phyloP scores from a whole-genome alignment of 1,284 basidiomycete genomes.

The Erythrobasidium hasegawianum region DNA sequence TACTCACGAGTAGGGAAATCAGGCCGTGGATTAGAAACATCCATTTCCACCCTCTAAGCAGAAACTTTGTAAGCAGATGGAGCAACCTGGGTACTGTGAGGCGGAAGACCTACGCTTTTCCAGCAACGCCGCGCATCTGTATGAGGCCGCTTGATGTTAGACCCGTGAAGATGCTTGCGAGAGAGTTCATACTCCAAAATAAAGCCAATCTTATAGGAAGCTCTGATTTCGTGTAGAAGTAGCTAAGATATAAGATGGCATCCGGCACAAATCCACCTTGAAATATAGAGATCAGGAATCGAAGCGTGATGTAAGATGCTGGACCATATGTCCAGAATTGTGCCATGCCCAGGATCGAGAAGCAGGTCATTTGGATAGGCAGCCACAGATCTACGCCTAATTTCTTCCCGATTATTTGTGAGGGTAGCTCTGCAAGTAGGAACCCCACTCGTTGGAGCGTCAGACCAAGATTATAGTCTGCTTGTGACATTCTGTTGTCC shows the following conservation, averaged over 20 bases:
- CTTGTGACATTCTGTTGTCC: slow-evolving; percentile 47
- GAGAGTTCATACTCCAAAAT: slow-evolving; percentile 39
- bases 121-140: slow-evolving; percentile 33
- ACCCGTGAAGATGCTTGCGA: slow-evolving; percentile 18
- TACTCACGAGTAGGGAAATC: slow-evolving; percentile 48
- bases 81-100: too few species aligned
- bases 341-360: slow-evolving; percentile 46
- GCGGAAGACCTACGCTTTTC: slow-evolving; percentile 8
- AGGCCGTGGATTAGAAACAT: slow-evolving; percentile 38
- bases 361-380: slow-evolving; percentile 48
- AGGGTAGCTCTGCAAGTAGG: slow-evolving; percentile 48
- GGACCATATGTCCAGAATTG: slow-evolving; percentile 37
- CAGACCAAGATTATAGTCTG: slow-evolving; percentile 16
- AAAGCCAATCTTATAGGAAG: slow-evolving; percentile 40
- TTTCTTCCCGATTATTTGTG: slow-evolving; percentile 47
- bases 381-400: slow-evolving; percentile 51
- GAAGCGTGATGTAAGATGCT: slow-evolving; percentile 46
- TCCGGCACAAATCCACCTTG: slow-evolving; percentile 52
- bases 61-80: background rate
- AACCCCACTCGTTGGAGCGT: slow-evolving; percentile 46
- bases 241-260: slow-evolving; percentile 50
- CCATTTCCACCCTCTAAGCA: slow-evolving; percentile 31
- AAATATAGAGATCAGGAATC: slow-evolving; percentile 48
- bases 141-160: slow-evolving; percentile 35
- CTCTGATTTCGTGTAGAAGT: slow-evolving; percentile 48